These are phyloP conservation scores for Serendipita vermifera DNA, from an alignment of 768 basidiomycete species.

Conservation along the genomic window DNA sequence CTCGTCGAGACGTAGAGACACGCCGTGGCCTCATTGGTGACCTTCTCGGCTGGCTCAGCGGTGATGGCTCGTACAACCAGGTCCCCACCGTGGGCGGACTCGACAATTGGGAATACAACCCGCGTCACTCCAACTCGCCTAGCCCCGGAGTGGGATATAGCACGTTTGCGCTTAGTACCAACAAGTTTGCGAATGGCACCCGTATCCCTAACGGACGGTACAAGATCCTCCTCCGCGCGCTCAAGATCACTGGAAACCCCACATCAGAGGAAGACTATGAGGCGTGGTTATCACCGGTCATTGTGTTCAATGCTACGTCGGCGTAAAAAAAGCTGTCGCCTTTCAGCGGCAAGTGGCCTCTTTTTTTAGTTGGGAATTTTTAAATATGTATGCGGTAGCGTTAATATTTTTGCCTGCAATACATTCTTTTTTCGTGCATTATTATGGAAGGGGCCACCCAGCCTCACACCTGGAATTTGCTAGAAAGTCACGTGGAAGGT, in stretches of 20 bases:
- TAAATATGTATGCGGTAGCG: no score
- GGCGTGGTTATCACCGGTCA: conserved; percentile 14
- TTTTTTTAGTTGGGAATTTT: no score
- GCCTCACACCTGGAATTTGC: background rate
- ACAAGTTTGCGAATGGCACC: conserved; percentile 21
- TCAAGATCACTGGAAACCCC: conserved; percentile 16
- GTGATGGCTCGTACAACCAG: background rate
- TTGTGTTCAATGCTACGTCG: background rate
- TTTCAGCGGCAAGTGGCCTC: no score
- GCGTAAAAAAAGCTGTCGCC: no score
- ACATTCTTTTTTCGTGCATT: no score
- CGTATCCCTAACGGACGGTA: conserved; percentile 25
- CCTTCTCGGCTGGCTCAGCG: background rate
- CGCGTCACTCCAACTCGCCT: conserved; percentile 2
- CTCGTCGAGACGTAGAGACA: background rate
- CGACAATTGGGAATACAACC: background rate
- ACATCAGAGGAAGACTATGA: conserved; percentile 15
- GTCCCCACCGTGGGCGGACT: background rate
- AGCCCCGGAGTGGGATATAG: background rate
- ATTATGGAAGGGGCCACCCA: background rate
- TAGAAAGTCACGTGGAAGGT: conserved; percentile 6
- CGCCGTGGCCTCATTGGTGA: background rate
- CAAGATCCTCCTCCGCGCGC: conserved; percentile 14
- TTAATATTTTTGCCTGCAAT: no score
- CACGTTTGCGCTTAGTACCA: conserved; percentile 7